Percentiles rank a stretch among this genome's conserved stretches.
Conservation (phyloP, 179 eudicot species). For the Amaranthus tricolor region DNA sequence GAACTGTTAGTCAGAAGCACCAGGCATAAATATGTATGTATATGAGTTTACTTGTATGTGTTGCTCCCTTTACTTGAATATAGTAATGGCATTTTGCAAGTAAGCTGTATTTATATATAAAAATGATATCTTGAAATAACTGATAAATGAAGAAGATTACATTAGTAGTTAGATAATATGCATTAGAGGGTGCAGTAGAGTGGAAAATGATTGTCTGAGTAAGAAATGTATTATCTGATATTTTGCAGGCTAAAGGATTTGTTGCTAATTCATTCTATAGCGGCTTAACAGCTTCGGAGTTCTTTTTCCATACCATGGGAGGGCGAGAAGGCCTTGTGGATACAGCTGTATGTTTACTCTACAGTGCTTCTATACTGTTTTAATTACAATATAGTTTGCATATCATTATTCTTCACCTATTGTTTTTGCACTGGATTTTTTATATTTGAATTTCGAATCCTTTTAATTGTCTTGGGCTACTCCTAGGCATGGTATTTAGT, state of each 20-base stretch:
- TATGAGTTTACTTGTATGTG: neutral
- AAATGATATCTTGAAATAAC: neutral
- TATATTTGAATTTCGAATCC: no score
- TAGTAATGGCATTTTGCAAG: neutral
- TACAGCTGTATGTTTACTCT: slow-evolving; percentile 74
- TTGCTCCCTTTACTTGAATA: neutral
- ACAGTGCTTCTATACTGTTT: neutral
- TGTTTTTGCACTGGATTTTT: neutral
- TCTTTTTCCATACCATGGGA: slow-evolving; percentile 98
- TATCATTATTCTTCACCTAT: neutral
- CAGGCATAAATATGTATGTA: neutral
- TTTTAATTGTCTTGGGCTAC: no score
- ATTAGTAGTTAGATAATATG: neutral
- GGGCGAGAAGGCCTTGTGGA: slow-evolving; percentile 99
- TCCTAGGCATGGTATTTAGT: neutral
- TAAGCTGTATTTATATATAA: neutral
- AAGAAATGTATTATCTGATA: slow-evolving; percentile 3
- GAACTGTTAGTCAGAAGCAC: neutral
- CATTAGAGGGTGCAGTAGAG: neutral
- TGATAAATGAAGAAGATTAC: neutral
- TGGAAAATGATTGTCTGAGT: slow-evolving; percentile 1
- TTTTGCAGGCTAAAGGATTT: slow-evolving; percentile 92
- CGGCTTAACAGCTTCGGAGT: slow-evolving; percentile 92
- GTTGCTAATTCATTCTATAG: slow-evolving; percentile 94
- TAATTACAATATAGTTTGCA: neutral